phyloP scores from a whole-genome alignment of 2,329 filamentous ascomycete species.

The Arachnopeziza araneosa region DNA sequence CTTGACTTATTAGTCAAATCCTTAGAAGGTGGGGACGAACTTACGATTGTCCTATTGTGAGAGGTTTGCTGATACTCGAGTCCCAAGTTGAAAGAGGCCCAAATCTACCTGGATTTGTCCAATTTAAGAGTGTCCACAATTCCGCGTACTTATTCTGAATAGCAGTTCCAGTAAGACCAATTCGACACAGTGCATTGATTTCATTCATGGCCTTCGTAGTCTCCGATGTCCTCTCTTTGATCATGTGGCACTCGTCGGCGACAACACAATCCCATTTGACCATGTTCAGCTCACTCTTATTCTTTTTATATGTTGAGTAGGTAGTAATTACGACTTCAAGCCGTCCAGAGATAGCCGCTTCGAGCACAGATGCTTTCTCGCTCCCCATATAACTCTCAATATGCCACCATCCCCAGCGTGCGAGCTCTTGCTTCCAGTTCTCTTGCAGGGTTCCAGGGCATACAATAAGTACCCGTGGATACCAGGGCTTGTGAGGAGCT shows the following conservation, averaged over 20 bases:
- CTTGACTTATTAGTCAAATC: constrained; percentile 11
- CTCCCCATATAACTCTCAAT: constrained; percentile 74
- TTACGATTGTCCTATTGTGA: constrained; percentile 76
- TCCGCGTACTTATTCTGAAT: constrained; percentile 99
- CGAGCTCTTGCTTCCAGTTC: constrained; percentile 86
- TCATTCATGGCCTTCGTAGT: constrained; percentile 84
- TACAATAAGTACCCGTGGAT: constrained; percentile 76
- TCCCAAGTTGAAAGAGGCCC: constrained; percentile 72
- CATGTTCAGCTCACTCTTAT: constrained; percentile 68
- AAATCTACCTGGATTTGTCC: constrained; percentile 80
- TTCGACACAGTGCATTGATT: constrained; percentile 84
- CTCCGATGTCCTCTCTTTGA: constrained; percentile 75
- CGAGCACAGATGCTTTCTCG: constrained; percentile 66
- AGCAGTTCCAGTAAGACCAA: constrained; percentile 89
- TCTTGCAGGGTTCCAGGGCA: constrained; percentile 83
- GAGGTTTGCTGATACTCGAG: constrained; percentile 67
- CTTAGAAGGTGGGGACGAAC: not conserved
- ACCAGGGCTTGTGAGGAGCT: constrained; percentile 57
- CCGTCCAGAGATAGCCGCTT: constrained; percentile 67
- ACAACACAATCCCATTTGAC: constrained; percentile 91
- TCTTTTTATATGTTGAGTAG: constrained; percentile 82
- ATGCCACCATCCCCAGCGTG: constrained; percentile 95
- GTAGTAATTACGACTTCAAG: constrained; percentile 93
- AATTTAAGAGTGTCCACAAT: constrained; percentile 92
- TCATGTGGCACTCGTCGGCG: constrained; percentile 85